These are phyloP conservation scores for Pleurotus ostreatus DNA, from an alignment of 768 basidiomycete species.

Conservation along the genomic window DNA sequence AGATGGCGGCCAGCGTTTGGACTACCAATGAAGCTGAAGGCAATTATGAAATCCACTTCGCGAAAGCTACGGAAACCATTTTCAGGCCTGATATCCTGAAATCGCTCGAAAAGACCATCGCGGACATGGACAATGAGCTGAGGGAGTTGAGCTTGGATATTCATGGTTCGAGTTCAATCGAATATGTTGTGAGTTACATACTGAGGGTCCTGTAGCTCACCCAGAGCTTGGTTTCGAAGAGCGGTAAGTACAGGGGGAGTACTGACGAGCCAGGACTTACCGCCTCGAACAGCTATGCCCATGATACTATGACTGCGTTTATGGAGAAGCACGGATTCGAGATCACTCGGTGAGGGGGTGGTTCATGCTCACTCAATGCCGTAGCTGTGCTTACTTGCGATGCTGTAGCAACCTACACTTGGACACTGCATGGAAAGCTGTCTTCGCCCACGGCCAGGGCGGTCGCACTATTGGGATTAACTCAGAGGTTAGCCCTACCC, in stretches of 20 bases:
- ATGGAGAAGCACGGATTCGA: slow-evolving; percentile 63
- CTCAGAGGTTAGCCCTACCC: slow-evolving; percentile 53
- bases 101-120: slow-evolving; percentile 53
- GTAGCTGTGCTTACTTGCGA: no score
- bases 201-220: slow-evolving; percentile 38
- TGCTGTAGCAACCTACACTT: slow-evolving; percentile 45
- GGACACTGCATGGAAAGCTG: slow-evolving; percentile 74
- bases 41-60: slow-evolving; percentile 15
- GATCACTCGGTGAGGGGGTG: slow-evolving; percentile 35
- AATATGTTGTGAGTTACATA: not conserved
- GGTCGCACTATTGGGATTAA: slow-evolving; percentile 75
- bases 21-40: not conserved
- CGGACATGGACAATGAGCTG: slow-evolving; percentile 49
- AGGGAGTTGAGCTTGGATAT: slow-evolving; percentile 66
- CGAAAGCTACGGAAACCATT: slow-evolving; percentile 19
- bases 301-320: slow-evolving; percentile 65
- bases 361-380: not conserved
- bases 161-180: slow-evolving; percentile 42
- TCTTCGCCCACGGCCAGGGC: slow-evolving; percentile 58
- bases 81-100: slow-evolving; percentile 56
- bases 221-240: slow-evolving; percentile 70
- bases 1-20: no score
- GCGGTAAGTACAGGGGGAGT: slow-evolving; percentile 35
- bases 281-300: slow-evolving; percentile 50
- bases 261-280: not conserved